Evolutionary conservation across 139 green algal species (phyloP), one percentile per base, ranked within the genome.

Genomic region (Coccomyxa sp.): DNA sequence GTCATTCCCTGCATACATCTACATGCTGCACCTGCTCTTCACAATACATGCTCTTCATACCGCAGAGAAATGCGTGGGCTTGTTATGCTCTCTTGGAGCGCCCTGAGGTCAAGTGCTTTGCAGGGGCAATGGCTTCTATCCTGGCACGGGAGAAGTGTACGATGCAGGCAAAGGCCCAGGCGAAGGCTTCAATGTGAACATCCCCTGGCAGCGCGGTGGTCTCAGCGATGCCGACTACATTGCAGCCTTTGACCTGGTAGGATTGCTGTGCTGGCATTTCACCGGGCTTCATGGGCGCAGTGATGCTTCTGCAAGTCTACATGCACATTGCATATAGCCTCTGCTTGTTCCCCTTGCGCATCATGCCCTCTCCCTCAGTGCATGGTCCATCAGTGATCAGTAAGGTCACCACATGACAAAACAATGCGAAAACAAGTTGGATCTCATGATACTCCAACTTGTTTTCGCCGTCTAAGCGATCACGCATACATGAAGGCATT

Each of bases 111-210:
- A 71, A 22, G 2, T 71, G 6, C 64, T 85, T 38, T 85, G 76
- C 79, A 83, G 82, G 8, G 54, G 78, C 70, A 50, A 33, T 36
- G 64, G 64, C 37, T 84, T 82, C 72, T 89, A 81, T 38, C 80
- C 89, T 54, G 86, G 82, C 82, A 90, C 79, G 16, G 85, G 89
- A 8, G 50, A 41, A 12, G 68, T 81, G 14, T 55, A 36, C 7
- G 90, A 93, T 77, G 76, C 82, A n/a, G 92, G 92, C 16, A 44
- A 40, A 29, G 92, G 89, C 9, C 41, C 50, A 0, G 91, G 87
- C 22, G 50, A 85, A 40, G 92, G 88, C 70, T 90, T 81, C 82
- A 94, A 83, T 22, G 50, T 96, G 73, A 96, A 94, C 44, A 68
- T 93, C 27, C 86, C 89, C 9, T 89, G 91, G 74, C 86, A 85